Conservation (phyloP, 495 filamentous ascomycete species). For the Daldinia loculata region DNA sequence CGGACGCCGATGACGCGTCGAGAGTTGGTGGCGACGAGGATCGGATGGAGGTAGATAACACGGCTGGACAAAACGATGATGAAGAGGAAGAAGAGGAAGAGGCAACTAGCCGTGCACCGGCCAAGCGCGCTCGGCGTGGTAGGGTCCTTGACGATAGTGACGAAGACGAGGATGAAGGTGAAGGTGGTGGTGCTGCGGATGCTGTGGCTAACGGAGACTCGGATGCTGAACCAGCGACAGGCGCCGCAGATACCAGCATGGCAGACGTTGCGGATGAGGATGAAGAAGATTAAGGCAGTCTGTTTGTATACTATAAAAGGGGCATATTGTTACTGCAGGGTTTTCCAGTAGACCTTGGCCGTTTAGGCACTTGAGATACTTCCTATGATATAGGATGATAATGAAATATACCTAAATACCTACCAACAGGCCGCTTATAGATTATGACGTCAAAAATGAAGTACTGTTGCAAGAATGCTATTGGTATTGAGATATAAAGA, state of each 20-base stretch:
- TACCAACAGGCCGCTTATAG: background rate
- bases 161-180: conserved; percentile 53
- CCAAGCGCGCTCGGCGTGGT: conserved; percentile 49
- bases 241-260: conserved; percentile 37
- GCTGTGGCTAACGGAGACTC: conserved; percentile 38
- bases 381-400: conserved; percentile 8
- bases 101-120: conserved; percentile 39
- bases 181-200: conserved; percentile 33
- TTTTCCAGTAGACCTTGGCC: background rate
- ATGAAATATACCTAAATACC: background rate
- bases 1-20: conserved; percentile 42
- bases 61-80: conserved; percentile 46
- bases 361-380: background rate
- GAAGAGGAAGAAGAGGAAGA: conserved; percentile 57
- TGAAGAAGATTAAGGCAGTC: conserved; percentile 46
- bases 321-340: background rate
- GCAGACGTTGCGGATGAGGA: conserved; percentile 27
- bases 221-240: conserved; percentile 39
- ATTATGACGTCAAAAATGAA: background rate
- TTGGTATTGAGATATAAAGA: background rate
- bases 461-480: background rate
- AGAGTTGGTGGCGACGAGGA: conserved; percentile 39
- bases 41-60: conserved; percentile 51
- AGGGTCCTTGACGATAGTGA: conserved; percentile 59
- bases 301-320: conserved; percentile 23